Percentiles rank a stretch among this genome's conserved stretches.
Evolutionary conservation across 2,329 filamentous ascomycete species (phyloP).

Genomic region (Dothistroma septosporum): DNA sequence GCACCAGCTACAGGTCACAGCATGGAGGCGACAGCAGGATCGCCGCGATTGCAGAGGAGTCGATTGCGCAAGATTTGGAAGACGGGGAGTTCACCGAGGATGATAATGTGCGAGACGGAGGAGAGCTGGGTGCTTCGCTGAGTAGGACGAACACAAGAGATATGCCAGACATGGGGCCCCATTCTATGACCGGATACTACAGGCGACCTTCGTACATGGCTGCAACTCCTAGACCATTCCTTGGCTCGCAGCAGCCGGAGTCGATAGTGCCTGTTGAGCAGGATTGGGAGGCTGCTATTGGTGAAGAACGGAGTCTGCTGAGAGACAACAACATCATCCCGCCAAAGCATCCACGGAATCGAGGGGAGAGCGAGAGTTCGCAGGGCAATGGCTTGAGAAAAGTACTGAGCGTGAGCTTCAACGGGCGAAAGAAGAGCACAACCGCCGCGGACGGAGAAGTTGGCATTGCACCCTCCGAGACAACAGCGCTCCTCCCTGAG

Average conservation of each 20-base stretch:
- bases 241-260: constrained; percentile 55
- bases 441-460: constrained; percentile 24
- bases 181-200: constrained; percentile 62
- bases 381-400: constrained; percentile 17
- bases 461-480: constrained; percentile 36
- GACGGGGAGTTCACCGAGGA: constrained; percentile 25
- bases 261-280: constrained; percentile 40
- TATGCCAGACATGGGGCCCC: constrained; percentile 20
- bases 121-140: constrained; percentile 12
- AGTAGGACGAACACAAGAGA: constrained; percentile 18
- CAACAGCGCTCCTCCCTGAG: constrained; percentile 45
- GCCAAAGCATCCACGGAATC: constrained; percentile 45
- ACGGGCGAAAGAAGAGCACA: constrained; percentile 31
- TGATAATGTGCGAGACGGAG: constrained; percentile 17
- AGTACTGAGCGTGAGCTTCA: constrained; percentile 18
- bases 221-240: constrained; percentile 65
- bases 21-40: constrained; percentile 15
- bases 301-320: constrained; percentile 56
- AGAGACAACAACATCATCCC: constrained; percentile 57
- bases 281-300: constrained; percentile 52
- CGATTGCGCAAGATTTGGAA: constrained; percentile 31
- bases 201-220: constrained; percentile 73
- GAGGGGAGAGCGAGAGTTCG: constrained; percentile 23
- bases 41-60: constrained; percentile 31
- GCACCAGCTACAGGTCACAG: constrained; percentile 27